These are phyloP conservation scores for Aurifilum marmelostoma DNA, from an alignment of 2,329 filamentous ascomycete species.

Conservation along the genomic window DNA sequence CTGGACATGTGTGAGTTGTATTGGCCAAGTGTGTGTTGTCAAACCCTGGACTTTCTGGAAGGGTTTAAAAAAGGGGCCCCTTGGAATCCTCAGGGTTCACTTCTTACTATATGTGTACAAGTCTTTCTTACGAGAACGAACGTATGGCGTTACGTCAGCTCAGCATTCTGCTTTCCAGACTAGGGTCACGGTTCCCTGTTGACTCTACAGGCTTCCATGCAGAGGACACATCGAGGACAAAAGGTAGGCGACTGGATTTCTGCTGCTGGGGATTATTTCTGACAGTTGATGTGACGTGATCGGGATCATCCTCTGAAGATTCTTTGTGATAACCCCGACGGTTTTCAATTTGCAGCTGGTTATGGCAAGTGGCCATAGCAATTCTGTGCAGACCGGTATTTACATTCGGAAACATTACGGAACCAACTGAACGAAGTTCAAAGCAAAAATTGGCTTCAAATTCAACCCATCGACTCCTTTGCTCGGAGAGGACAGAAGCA, in stretches of 20 bases:
- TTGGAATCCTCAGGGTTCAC: neutral
- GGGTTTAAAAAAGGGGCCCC: constrained; percentile 7
- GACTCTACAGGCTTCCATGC: neutral
- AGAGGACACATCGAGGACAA: neutral
- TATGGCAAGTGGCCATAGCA: too few species aligned
- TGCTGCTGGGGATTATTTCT: neutral
- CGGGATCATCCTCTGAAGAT: too few species aligned
- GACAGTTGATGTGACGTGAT: neutral
- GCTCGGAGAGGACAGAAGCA: neutral
- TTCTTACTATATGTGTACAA: neutral
- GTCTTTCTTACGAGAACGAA: neutral
- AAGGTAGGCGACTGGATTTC: neutral
- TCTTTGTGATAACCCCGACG: neutral
- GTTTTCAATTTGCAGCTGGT: neutral
- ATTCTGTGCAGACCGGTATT: too few species aligned
- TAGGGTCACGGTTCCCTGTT: neutral
- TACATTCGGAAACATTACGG: too few species aligned
- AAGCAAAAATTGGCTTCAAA: too few species aligned
- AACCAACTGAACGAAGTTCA: too few species aligned
- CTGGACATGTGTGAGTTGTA: neutral
- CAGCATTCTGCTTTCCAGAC: neutral
- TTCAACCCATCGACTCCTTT: neutral
- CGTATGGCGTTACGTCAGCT: constrained; percentile 1
- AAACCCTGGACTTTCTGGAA: neutral
- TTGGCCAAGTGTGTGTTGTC: neutral